Percentiles rank a stretch among this genome's conserved stretches.
These are phyloP conservation scores for Trichoderma sp. DNA, from an alignment of 2,329 filamentous ascomycete genomes.

Conservation along the genomic window DNA sequence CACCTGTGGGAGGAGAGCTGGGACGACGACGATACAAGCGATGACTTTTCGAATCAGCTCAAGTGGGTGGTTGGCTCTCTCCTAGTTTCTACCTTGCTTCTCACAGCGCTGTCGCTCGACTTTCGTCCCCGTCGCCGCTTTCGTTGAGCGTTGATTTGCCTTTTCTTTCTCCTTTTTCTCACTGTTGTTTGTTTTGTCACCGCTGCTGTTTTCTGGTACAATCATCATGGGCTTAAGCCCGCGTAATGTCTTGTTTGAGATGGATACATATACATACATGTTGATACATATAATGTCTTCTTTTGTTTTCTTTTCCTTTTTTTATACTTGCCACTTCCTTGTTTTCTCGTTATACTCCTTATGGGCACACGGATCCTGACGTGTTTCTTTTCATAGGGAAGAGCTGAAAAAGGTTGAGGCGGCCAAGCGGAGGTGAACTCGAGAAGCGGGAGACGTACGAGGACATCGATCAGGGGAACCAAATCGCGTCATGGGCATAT, in stretches of 20 bases:
- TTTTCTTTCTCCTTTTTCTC: neutral
- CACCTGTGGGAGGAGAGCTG: slow-evolving; percentile 99
- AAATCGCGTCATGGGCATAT: neutral
- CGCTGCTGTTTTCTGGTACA: neutral
- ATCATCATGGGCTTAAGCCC: neutral
- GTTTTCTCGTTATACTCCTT: neutral
- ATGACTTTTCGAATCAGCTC: slow-evolving; percentile 93
- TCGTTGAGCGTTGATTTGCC: neutral
- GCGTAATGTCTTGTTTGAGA: neutral
- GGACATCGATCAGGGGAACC: neutral
- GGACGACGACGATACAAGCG: slow-evolving; percentile 96
- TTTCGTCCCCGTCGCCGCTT: slow-evolving; percentile 1
- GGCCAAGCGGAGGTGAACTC: slow-evolving; percentile 60
- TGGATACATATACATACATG: neutral
- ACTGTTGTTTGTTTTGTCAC: neutral
- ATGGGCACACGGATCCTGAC: slow-evolving; percentile 23
- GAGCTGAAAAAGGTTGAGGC: slow-evolving; percentile 93
- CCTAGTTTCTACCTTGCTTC: neutral
- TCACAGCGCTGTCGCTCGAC: neutral
- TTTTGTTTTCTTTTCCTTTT: neutral
- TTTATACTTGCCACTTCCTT: neutral
- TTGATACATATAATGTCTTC: neutral
- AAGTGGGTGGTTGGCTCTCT: slow-evolving; percentile 61
- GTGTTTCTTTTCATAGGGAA: slow-evolving; percentile 56
- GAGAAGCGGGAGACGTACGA: slow-evolving; percentile 27